Base-by-base conservation (phyloP, 2,329 filamentous ascomycete species). In the Ophiostoma populinum region DNA sequence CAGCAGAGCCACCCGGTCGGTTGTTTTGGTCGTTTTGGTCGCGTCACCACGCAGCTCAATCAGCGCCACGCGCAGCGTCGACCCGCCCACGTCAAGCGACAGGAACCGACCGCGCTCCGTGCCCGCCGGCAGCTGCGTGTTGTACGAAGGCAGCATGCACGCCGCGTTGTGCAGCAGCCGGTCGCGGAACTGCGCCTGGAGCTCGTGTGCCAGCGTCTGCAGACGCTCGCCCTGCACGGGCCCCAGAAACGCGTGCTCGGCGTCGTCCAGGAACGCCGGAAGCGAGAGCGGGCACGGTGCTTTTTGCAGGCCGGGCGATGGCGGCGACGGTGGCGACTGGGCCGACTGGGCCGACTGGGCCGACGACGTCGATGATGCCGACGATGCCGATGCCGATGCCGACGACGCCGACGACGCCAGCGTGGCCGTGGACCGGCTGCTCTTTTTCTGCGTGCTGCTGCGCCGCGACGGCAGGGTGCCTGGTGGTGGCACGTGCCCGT, bases 21-120 rank as follows among this genome's bases (percentile, higher is more conserved):
- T 64, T 59, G 15, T 52, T 56, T 7, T 48, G 50, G 6, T 43
- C n/a, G n/a, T n/a, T n/a, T 4, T 12, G 17, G 5, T 24, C 5
- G 5, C 12, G 5, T 11, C 7, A 9, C 70, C 68, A 34, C 56
- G 55, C 37, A 79, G 57, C 42, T 74, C 63, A 30, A 79, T 69
- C 44, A 79, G 48, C 6, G 70, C 74, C 20, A 80, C 69, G 35
- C 74, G 61, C 40, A 79, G 55, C 9, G 72, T 80, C 24, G 75
- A 78, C 2, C 75, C 75, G 24, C 75, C 75, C n/a, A 80, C 69
- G 49, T 80, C 75, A 24, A 77, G 56, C 16, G 72, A 69, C 35
- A 79, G 55, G 48, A 64, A 77, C 35, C 62, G 63, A 18, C 74
- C 74, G 28, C 48, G 51, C 47, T 78, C 74, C 31, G 57, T 49